Conservation (phyloP, 352 stramenopile genomes). For the Pythium utonaiense region DNA sequence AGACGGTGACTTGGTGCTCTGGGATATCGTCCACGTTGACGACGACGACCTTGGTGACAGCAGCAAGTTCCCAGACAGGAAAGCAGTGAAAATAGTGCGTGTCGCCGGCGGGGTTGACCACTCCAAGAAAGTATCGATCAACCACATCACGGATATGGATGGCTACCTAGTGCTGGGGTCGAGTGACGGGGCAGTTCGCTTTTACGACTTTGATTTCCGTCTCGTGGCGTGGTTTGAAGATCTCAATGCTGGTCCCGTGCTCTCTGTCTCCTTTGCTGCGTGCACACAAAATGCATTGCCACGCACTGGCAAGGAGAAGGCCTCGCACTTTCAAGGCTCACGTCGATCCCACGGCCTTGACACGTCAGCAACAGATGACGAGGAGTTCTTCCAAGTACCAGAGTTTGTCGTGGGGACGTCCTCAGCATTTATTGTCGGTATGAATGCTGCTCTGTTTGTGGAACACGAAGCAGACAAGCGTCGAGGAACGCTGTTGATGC, state of each 20-base stretch:
- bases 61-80: constrained; percentile 50
- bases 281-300: constrained; percentile 12
- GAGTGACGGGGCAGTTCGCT: constrained; percentile 87
- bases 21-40: constrained; percentile 51
- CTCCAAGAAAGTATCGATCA: constrained; percentile 51
- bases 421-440: constrained; percentile 84
- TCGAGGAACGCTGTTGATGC: constrained; percentile 88
- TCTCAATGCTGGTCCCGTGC: constrained; percentile 86
- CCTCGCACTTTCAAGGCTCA: neutral
- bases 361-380: constrained; percentile 20
- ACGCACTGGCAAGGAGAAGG: constrained; percentile 3
- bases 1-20: constrained; percentile 87
- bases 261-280: constrained; percentile 83
- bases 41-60: constrained; percentile 18
- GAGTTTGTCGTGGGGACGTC: constrained; percentile 91
- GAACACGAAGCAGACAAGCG: constrained; percentile 82
- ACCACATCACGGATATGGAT: constrained; percentile 74
- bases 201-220: constrained; percentile 93
- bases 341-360: constrained; percentile 6
- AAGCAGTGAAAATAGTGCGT: constrained; percentile 81
- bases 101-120: constrained; percentile 47
- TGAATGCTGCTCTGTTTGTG: constrained; percentile 77
- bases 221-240: constrained; percentile 94
- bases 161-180: constrained; percentile 88
- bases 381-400: constrained; percentile 66